Percentiles rank a stretch among this genome's conserved stretches.
Conservation (phyloP, 2,329 filamentous ascomycete species). For the Ophiostoma sp. region DNA sequence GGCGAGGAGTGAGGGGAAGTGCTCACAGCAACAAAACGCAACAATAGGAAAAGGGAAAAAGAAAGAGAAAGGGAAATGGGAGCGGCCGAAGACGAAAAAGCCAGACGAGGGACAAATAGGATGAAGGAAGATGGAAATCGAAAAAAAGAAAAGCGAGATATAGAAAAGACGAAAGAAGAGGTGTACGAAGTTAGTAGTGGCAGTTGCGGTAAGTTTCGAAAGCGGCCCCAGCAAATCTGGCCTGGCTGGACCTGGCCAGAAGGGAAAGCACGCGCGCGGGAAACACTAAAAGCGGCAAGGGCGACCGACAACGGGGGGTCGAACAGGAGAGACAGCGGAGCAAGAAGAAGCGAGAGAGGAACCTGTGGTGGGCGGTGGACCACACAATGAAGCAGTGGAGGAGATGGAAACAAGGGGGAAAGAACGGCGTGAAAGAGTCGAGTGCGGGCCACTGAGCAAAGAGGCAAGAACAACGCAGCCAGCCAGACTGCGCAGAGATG, state of each 20-base stretch:
- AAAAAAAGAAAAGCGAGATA: not conserved
- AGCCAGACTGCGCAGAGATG: not conserved
- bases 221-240: not conserved
- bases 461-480: not conserved
- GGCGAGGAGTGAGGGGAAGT: not conserved
- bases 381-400: not conserved
- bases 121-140: not conserved
- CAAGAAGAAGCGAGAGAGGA: not conserved
- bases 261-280: not conserved
- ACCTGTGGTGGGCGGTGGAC: not conserved
- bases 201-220: not conserved
- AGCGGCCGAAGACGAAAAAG: not conserved
- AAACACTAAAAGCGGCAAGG: constrained; percentile 5
- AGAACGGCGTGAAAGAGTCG: not conserved
- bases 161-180: not conserved
- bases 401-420: not conserved
- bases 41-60: not conserved
- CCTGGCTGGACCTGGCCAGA: not conserved
- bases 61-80: not conserved
- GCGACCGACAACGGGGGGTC: not conserved
- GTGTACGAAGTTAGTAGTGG: not conserved
- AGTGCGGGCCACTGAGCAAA: not conserved
- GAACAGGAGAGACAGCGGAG: not conserved
- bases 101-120: not conserved
- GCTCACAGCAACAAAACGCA: constrained; percentile 3